Evolutionary conservation across 192 early-diverging fungal species (phyloP).

Genomic region (Coemansia sp.): DNA sequence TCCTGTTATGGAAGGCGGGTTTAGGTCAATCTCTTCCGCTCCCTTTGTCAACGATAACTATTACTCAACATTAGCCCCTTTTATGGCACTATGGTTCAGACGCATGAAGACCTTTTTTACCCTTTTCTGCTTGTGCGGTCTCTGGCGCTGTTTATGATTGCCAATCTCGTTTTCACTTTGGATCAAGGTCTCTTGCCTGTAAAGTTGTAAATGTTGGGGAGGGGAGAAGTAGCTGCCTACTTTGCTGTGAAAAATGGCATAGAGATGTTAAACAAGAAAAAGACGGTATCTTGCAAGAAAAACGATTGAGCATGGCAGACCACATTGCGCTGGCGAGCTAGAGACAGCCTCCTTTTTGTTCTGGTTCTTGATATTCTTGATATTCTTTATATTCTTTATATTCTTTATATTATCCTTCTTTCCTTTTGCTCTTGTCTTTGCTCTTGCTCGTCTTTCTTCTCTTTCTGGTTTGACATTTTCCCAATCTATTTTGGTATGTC

Average conservation of each 20-base stretch:
- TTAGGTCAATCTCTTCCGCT: conserved; percentile 5
- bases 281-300: not conserved
- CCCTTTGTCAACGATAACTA: conserved; percentile 3
- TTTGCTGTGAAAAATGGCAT: too few relatives aligned
- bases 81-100: not conserved
- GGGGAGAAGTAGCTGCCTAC: too few relatives aligned
- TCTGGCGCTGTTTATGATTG: not conserved
- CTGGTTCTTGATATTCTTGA: too few relatives aligned
- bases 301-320: not conserved
- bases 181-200: too few relatives aligned
- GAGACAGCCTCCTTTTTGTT: not conserved
- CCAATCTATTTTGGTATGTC: not conserved
- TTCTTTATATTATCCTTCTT: too few relatives aligned
- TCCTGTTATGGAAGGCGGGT: not conserved
- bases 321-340: too few relatives aligned
- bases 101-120: not conserved
- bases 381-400: too few relatives aligned
- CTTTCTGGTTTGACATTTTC: not conserved
- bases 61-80: not conserved
- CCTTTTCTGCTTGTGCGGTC: not conserved
- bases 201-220: too few relatives aligned
- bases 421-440: too few relatives aligned
- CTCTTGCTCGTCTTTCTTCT: not conserved
- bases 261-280: too few relatives aligned
- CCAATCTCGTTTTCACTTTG: not conserved